Evolutionary conservation across 331 rosid genomes (phyloP).

Genomic region (Stylosanthes scabra): DNA sequence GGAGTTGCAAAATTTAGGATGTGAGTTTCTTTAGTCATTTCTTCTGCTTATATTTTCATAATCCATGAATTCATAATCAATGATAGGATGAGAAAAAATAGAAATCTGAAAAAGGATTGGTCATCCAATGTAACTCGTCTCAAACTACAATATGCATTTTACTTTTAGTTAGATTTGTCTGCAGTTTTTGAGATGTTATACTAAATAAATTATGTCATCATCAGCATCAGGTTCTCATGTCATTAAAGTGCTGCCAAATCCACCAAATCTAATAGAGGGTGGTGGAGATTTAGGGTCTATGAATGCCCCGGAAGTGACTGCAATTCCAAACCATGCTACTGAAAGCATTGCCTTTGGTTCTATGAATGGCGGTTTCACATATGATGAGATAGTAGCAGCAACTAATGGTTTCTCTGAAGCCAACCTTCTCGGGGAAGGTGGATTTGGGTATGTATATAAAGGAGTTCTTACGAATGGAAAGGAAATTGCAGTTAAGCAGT

Average conservation of each 20-base stretch:
- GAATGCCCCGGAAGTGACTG: slow-evolving; percentile 13
- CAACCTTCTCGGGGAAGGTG: slow-evolving; percentile 77
- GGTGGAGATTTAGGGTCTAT: slow-evolving; percentile 26
- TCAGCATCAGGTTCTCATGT: slow-evolving; percentile 35
- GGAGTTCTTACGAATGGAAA: slow-evolving; percentile 66
- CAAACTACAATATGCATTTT: neutral
- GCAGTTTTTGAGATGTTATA: slow-evolving; percentile 7
- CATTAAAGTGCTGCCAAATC: slow-evolving; percentile 30
- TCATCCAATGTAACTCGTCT: neutral
- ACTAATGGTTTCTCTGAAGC: slow-evolving; percentile 59
- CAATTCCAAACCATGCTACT: slow-evolving; percentile 33
- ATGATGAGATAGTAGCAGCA: slow-evolving; percentile 57
- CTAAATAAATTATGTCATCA: slow-evolving; percentile 7
- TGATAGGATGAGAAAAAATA: neutral
- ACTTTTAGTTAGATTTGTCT: slow-evolving; percentile 25
- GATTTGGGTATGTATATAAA: slow-evolving; percentile 69
- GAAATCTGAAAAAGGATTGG: neutral
- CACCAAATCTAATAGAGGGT: slow-evolving; percentile 22
- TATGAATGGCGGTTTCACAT: slow-evolving; percentile 49
- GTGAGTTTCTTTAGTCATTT: neutral
- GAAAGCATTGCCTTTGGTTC: slow-evolving; percentile 25
- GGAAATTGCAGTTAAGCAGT: slow-evolving; percentile 68
- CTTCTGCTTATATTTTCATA: neutral
- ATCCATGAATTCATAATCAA: neutral
- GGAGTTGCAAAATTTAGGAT: neutral